Evolutionary conservation across 2,329 filamentous ascomycete genomes (phyloP).

Genomic region (Exophiala sideris): DNA sequence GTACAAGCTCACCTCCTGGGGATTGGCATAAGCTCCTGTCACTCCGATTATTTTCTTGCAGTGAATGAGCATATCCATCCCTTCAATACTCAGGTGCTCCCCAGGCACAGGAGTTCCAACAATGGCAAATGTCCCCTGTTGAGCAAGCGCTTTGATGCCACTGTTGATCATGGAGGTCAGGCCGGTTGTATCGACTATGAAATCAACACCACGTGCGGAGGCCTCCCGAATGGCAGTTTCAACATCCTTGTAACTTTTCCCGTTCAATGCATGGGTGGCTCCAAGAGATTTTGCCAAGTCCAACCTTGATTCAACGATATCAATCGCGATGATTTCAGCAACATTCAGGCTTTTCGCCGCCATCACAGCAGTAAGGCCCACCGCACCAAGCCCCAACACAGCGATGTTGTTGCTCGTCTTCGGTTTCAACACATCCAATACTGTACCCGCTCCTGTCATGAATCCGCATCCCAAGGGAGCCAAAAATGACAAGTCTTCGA

Average conservation of each 20-base stretch:
- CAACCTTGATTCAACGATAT: slow-evolving; percentile 37
- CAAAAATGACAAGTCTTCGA: slow-evolving; percentile 27
- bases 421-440: slow-evolving; percentile 39
- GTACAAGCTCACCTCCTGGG: background rate
- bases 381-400: slow-evolving; percentile 45
- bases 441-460: slow-evolving; percentile 40
- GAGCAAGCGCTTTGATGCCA: slow-evolving; percentile 1
- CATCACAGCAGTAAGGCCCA: slow-evolving; percentile 48
- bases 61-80: slow-evolving; percentile 5
- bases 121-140: slow-evolving; percentile 1
- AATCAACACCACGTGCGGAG: background rate
- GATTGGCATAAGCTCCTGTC: slow-evolving; percentile 1
- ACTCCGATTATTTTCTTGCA: slow-evolving; percentile 8
- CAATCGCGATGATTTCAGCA: slow-evolving; percentile 40
- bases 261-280: slow-evolving; percentile 34
- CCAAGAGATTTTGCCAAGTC: slow-evolving; percentile 40
- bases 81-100: background rate
- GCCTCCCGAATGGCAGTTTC: slow-evolving; percentile 1
- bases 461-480: slow-evolving; percentile 34
- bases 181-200: slow-evolving; percentile 33
- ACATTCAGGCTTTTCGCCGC: slow-evolving; percentile 44
- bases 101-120: slow-evolving; percentile 4
- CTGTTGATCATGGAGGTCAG: slow-evolving; percentile 28
- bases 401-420: slow-evolving; percentile 37
- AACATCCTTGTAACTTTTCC: background rate